These are phyloP conservation scores for Podaxis sp. DNA, from an alignment of 768 basidiomycete species.

Conservation along the genomic window DNA sequence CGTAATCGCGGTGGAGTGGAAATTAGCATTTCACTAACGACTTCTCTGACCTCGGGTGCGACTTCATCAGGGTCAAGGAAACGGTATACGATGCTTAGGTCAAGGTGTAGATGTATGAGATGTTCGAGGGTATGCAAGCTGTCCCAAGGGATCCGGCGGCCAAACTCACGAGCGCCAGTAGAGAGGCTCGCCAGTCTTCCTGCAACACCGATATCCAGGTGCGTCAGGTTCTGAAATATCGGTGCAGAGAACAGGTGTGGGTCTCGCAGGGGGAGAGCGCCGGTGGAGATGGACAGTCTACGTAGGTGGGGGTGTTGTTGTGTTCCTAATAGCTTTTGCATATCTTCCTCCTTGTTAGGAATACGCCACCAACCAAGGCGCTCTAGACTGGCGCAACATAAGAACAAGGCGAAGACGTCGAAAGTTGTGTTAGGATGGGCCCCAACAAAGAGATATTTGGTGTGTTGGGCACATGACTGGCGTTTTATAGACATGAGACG, in stretches of 20 bases:
- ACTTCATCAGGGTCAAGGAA: neutral
- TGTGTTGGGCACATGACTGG: neutral
- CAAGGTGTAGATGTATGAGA: neutral
- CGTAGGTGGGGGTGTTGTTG: neutral
- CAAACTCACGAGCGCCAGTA: neutral
- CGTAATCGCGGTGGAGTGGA: neutral
- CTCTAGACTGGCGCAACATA: neutral
- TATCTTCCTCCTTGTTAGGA: neutral
- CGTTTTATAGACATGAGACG: neutral
- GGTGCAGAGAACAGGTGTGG: neutral
- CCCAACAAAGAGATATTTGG: neutral
- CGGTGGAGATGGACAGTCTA: neutral
- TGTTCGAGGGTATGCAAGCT: neutral
- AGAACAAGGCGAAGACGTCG: neutral
- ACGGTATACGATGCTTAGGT: neutral
- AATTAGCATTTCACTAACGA: neutral
- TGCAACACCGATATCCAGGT: neutral
- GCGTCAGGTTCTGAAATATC: neutral
- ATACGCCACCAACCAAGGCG: neutral
- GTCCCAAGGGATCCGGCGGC: neutral
- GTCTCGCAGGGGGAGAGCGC: neutral
- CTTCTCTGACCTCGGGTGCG: neutral
- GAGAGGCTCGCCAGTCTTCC: neutral
- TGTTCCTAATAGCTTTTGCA: neutral
- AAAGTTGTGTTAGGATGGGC: neutral